A percentile compares a stretch with the other conserved stretches of the same genome.
phyloP scores from a whole-genome alignment of 148 eudicot genomes.

The Rhododendron henanense region DNA sequence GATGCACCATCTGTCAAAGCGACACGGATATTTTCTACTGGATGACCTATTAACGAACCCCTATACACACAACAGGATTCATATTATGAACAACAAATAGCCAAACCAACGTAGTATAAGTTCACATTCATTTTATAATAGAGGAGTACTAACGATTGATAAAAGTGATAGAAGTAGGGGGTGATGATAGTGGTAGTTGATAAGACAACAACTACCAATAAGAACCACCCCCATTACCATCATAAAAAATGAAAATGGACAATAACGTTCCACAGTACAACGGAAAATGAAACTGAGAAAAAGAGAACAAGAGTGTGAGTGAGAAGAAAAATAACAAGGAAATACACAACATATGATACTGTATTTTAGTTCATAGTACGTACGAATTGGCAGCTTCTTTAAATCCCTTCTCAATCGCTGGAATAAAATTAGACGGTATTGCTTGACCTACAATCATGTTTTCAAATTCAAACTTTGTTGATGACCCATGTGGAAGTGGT shows the following conservation, averaged over 20 bases:
- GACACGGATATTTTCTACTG: constrained; percentile 79
- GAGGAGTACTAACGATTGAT: background rate
- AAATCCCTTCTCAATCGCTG: constrained; percentile 98
- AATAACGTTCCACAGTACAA: background rate
- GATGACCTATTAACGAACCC: constrained; percentile 94
- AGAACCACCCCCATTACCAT: background rate
- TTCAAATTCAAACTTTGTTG: constrained; percentile 90
- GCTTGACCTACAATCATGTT: constrained; percentile 91
- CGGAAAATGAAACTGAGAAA: background rate
- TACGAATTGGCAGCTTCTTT: constrained; percentile 98
- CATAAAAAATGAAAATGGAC: background rate
- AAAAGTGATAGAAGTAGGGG: background rate
- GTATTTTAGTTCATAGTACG: constrained; percentile 22
- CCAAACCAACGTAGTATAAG: background rate
- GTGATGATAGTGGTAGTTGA: background rate
- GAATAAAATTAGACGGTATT: constrained; percentile 80
- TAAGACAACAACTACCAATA: too few relatives aligned
- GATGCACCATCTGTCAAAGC: constrained; percentile 92
- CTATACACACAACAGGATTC: constrained; percentile 30
- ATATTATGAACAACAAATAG: background rate
- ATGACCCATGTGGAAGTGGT: constrained; percentile 80
- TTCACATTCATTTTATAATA: constrained; percentile 4
- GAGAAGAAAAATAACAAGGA: background rate
- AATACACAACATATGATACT: background rate
- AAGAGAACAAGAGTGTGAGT: background rate